phyloP scores from a whole-genome alignment of 352 stramenopile genomes.

The Pythium grandisporangium region DNA sequence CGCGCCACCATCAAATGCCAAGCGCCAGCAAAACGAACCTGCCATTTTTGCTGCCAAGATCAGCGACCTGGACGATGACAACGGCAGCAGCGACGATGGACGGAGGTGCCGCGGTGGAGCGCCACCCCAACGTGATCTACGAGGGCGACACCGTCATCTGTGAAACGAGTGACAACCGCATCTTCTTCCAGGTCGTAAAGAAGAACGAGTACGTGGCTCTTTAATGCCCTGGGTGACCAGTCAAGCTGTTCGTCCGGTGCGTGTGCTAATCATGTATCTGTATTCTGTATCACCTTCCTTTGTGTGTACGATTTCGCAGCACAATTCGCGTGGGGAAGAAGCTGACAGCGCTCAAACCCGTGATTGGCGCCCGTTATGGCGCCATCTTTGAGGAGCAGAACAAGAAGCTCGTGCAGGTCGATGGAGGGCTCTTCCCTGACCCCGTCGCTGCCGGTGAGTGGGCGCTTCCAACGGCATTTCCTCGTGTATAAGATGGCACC shows the following conservation, averaged over 20 bases:
- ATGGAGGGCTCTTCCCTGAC: slow-evolving; percentile 71
- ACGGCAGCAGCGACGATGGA: slow-evolving; percentile 5
- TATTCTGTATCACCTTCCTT: no score
- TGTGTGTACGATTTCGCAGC: no score
- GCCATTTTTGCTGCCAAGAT: no score
- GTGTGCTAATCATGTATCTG: no score
- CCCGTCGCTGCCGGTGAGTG: slow-evolving; percentile 61
- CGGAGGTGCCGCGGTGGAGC: slow-evolving; percentile 7
- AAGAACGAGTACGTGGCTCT: slow-evolving; percentile 45
- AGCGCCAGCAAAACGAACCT: no score
- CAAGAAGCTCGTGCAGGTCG: slow-evolving; percentile 64
- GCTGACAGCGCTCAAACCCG: slow-evolving; percentile 48
- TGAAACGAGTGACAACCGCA: slow-evolving; percentile 73
- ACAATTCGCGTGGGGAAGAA: slow-evolving; percentile 81
- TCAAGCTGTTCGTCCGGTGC: no score
- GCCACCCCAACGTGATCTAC: slow-evolving; percentile 69
- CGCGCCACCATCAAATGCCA: neutral
- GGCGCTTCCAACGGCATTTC: neutral
- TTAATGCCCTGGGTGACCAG: no score
- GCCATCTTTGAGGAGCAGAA: slow-evolving; percentile 81
- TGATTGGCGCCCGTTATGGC: slow-evolving; percentile 67
- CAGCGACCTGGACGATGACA: neutral
- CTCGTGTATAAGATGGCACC: neutral
- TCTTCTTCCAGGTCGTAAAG: slow-evolving; percentile 78
- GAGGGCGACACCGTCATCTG: slow-evolving; percentile 84